Evolutionary conservation across 139 green algal genomes (phyloP).

Genomic region (Pleodorina starrii): DNA sequence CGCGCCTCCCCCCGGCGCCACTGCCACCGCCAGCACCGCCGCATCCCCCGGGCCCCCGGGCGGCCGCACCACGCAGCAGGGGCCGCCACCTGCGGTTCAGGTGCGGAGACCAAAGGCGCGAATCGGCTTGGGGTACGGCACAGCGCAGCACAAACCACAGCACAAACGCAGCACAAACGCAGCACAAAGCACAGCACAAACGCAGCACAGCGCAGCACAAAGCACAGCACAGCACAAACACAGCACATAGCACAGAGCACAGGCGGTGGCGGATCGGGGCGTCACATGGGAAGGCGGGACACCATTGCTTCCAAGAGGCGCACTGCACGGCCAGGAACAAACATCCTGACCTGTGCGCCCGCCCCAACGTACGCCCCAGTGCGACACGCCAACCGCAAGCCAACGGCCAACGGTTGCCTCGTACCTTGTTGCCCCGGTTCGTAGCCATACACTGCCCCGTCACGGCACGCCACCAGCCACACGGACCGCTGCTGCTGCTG

Average conservation of each 20-base stretch:
- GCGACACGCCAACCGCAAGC: not conserved
- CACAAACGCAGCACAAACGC: not conserved
- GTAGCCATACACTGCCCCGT: conserved; percentile 44
- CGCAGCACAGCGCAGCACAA: not conserved
- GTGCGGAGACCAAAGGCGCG: not conserved
- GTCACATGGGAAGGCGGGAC: not conserved
- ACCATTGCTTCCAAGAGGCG: not conserved
- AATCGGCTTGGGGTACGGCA: not conserved
- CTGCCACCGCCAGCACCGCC: conserved; percentile 10
- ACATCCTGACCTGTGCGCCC: not conserved
- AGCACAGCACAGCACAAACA: not conserved
- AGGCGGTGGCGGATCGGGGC: not conserved
- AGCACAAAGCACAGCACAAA: not conserved
- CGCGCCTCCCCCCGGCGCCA: not conserved
- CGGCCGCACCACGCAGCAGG: not conserved
- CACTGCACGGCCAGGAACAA: not conserved
- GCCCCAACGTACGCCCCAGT: not conserved
- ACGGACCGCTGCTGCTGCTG: not conserved
- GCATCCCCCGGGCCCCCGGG: not conserved
- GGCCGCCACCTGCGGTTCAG: not conserved
- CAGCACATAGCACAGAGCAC: not conserved
- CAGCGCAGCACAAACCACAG: not conserved
- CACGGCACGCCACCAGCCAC: conserved; percentile 37
- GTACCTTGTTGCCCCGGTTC: not conserved
- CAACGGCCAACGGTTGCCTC: not conserved